Evolutionary conservation across 2,329 filamentous ascomycete genomes (phyloP), one percentile per base, ranked within the genome.

Genomic region (Furcasterigmium sp.): DNA sequence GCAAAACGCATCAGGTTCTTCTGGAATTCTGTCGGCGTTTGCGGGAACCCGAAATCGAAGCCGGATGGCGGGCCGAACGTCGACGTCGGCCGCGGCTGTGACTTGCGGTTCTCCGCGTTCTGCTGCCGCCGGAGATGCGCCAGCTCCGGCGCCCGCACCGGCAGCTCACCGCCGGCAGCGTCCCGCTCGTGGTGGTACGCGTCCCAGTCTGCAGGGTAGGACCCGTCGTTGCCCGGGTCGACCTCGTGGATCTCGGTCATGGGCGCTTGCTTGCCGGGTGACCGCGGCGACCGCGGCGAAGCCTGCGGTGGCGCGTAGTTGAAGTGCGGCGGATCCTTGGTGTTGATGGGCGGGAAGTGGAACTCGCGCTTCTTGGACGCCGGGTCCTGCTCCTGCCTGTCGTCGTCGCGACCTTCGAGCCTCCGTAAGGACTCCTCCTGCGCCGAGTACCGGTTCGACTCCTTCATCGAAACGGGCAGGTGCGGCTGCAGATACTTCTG

Each of bases 1-100:
- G 90, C 90, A 58, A 93, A 95, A 14, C 89, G 85, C 82, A 95
- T 91, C 39, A 94, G 70, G 53, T 81, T 89, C 72, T 91, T 91
- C 58, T 94, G 89, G 63, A 94, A 88, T 54, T 91, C 84, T 1
- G 87, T 91, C 8, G 90, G 89, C 20, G 88, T 91, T 47, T 81
- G 79, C 1, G 87, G 85, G 64, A 94, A 94, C 15, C 89, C 88
- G 57, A 87, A 87, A 54, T 87, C 82, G 55, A 87, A 86, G n/a
- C 76, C 78, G 0, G 74, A 75, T 1, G 77, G 76, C 13, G 77
- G 76, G 10, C 76, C 77, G 46, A 80, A 77, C 3, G 75, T 78
- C 37, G 74, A 78, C 1, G 71, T 77, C 1, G 76, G 75, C 13
- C 76, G 65, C 25, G 56, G 52, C 36, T 53, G 48, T 29, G 52